phyloP scores from a whole-genome alignment of 2,329 filamentous ascomycete species.

The Tetracladium maxilliforme region DNA sequence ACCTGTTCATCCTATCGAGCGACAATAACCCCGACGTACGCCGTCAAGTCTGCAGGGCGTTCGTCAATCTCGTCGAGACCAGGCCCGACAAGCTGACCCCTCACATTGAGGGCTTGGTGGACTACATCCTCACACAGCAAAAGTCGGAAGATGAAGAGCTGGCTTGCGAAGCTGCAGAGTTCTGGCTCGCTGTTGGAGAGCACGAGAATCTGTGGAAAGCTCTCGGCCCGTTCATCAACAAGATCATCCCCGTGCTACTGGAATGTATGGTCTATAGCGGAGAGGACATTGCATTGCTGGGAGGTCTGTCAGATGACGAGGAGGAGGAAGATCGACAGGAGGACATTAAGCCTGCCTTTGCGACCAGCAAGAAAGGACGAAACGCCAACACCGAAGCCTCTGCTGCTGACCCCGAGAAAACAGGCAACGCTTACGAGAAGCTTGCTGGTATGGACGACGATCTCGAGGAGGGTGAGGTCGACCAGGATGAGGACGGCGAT shows the following conservation, averaged over 20 bases:
- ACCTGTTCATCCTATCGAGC: constrained; percentile 66
- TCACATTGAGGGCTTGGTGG: constrained; percentile 74
- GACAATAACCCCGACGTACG: constrained; percentile 73
- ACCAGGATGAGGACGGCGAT: constrained; percentile 59
- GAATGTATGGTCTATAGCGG: constrained; percentile 94
- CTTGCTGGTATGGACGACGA: constrained; percentile 52
- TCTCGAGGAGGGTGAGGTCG: constrained; percentile 77
- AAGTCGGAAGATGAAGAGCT: constrained; percentile 72
- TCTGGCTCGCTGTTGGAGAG: constrained; percentile 90
- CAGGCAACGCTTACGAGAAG: constrained; percentile 38
- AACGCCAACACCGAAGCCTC: constrained; percentile 19
- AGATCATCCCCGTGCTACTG: constrained; percentile 80
- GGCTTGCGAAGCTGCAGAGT: constrained; percentile 88
- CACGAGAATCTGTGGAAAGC: constrained; percentile 65
- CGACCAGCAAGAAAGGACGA: constrained; percentile 45
- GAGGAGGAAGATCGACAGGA: constrained; percentile 80
- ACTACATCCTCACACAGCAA: constrained; percentile 87
- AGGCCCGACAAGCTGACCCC: constrained; percentile 82
- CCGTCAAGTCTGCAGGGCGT: constrained; percentile 82
- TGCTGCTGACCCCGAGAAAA: constrained; percentile 31
- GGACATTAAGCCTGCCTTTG: constrained; percentile 87
- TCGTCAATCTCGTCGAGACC: constrained; percentile 83
- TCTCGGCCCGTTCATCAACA: constrained; percentile 62
- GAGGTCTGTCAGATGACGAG: constrained; percentile 76
- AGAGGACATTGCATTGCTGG: constrained; percentile 77